Base-by-base conservation (phyloP, 2,329 filamentous ascomycete species). In the Fusarium caatingaense region DNA sequence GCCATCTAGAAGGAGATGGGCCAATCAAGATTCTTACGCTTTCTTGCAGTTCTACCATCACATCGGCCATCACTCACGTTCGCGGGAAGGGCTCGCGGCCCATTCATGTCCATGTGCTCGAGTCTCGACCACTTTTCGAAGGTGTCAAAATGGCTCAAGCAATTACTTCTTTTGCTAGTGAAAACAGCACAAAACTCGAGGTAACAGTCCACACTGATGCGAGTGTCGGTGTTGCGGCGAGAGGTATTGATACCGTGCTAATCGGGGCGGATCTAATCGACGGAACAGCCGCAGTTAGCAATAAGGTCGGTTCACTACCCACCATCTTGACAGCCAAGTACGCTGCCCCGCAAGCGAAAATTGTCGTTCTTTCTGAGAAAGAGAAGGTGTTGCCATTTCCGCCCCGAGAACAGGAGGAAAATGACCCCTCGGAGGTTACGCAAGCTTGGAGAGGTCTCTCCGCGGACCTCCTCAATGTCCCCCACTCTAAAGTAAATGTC, bases 91-190 rank as follows among this genome's bases (percentile, higher is more conserved):
- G 71, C 3, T 74, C 80, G 3, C 74, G 83, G 10, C 72, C 65
- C 1, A 74, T 91, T 11, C 84, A 89, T 51, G 76, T 92, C 20
- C 85, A 84, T 7, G 81, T 93, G 30, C 82, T 93, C 6, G 90
- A 92, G 76, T 92, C 90, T 4, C 83, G 90, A 1, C 91, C 91
- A 0, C 81, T 89, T 1, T 92, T 85, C 68, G 90, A 93, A 78
- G 91, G 90, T 10, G 87, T 87, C 7, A 84, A 82, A 11, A 82
- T 89, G 54, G 88, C 87, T 5, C 80, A 78, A 15, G 76, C 76
- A 5, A 62, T 89, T 68, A 88, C 87, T 8, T 80, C 79, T n/a
- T 78, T 77, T 7, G 63, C 63, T 44, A 48, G 56, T 6, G 53
- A 47, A 23, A 56, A 87, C 68, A 74, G 78, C 59, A 49, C 70